Evolutionary conservation across 225 moss, liverwort and hornwort genomes (phyloP), one percentile per base, ranked within the genome.

Genomic region (Asterella californica): DNA sequence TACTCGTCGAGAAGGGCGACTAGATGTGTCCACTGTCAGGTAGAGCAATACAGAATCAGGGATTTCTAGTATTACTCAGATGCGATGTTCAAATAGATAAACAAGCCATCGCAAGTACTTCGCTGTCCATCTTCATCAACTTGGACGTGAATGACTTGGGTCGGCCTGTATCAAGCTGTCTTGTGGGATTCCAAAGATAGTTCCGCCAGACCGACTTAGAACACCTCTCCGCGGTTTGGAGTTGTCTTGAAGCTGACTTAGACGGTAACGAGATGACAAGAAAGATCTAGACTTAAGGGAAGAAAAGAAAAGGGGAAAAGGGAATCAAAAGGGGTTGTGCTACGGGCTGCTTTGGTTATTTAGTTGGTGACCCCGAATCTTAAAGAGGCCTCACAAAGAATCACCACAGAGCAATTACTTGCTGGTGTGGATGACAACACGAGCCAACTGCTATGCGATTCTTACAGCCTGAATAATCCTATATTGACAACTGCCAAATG

Each of bases 401-500:
- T 71, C 71, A 71, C 9, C 45, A 48, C 71, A 71, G n/a, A 48
- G 46, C 45, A 71, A 24, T 71, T 45, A 71, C 71, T 71, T 71
- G 70, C 70, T 46, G 25, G 11, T 71, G 74, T 30, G 74, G 53
- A 32, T 52, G 19, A 74, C 74, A 47, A 49, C 53, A 74, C 46
- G 54, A 38, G 76, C 72, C 80, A 60, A 60, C 76, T 76, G 47
- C 65, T 64, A 55, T 30, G 74, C 49, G n/a, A 75, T 67, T 55
- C 64, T 68, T 34, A 76, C 2, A 34, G 75, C 30, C 71, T 75
- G 46, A 70, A 36, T 42, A 57, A 74, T 75, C 45, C 80, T 81
- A 78, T 71, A 60, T 52, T 82, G 38, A 76, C 74, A 81, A 77
- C 73, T 46, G 72, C 61, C 59, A 70, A 62, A n/a, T 75, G 29